Base-by-base conservation (phyloP, 257 asterid species). In the Solanum medicagineum region DNA sequence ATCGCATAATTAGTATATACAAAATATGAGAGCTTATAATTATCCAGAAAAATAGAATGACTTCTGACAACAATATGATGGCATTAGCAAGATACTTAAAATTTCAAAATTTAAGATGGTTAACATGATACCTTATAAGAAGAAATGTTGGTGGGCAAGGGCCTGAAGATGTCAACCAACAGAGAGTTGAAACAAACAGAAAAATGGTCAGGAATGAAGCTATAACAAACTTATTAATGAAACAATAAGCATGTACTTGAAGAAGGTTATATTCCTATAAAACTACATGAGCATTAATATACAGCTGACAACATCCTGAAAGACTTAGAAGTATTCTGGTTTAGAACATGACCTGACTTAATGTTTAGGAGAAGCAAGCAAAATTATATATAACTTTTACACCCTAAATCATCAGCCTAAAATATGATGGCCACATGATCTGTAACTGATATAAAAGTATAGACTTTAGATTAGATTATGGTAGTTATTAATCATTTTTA, bases 111-210 rank as follows among this genome's bases (percentile, higher is more conserved):
- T 83, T 49, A 60, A 53, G 83, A 40, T 68, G 81, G 86, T 84
- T 85, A 81, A 89, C 49, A 81, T 68, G 49, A 73, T 92, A 96
- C 99, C 99, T 96, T 96, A 86, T 96, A 96, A 80, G 99, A 95
- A 88, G 99, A 94, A 26, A 94, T 89, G 87, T 55, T 95, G 95
- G 88, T 92, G 19, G 99, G 99, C 92, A 96, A 85, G 71, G 99
- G 97, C 83, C 98, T 95, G 92, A 56, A 81, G 89, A 85, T 87
- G 89, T 86, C 87, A 77, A 55, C 83, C 87, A 65, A 85, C 54
- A 81, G 62, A 79, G 59, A 81, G 26, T 80, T 84, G 40, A 80
- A 54, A 81, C 84, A 80, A 42, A 55, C 65, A 53, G 83, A n/a
- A 80, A 80, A 24, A 7, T 19, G 63, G 85, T 79, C 80, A 80